These are phyloP conservation scores for Osmanthus fragrans DNA, from an alignment of 257 asterid species.

Conservation along the genomic window DNA sequence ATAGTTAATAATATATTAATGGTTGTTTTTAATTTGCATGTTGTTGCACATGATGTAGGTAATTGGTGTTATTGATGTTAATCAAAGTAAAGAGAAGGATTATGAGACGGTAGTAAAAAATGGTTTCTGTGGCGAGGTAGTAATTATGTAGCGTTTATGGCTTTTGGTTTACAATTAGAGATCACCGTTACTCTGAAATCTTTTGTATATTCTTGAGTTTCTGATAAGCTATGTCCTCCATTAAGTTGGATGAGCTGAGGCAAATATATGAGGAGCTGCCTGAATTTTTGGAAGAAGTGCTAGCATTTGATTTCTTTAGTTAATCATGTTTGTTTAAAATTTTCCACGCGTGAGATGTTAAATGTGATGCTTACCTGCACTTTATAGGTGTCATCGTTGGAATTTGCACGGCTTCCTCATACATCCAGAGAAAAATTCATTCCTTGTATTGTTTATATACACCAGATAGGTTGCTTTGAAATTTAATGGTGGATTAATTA, in stretches of 20 bases:
- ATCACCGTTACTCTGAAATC: slow-evolving; percentile 4
- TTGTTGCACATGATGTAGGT: slow-evolving; percentile 52
- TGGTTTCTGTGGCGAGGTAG: slow-evolving; percentile 91
- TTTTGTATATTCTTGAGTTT: slow-evolving; percentile 27
- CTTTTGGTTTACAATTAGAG: slow-evolving; percentile 9
- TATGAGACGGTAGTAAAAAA: slow-evolving; percentile 90
- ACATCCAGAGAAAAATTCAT: slow-evolving; percentile 54
- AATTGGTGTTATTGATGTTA: slow-evolving; percentile 81
- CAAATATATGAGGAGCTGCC: slow-evolving; percentile 98
- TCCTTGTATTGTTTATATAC: slow-evolving; percentile 84
- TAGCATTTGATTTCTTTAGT: slow-evolving; percentile 31
- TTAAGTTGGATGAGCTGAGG: slow-evolving; percentile 98
- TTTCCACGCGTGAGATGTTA: slow-evolving; percentile 25
- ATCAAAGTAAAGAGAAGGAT: slow-evolving; percentile 84
- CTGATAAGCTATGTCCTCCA: slow-evolving; percentile 24
- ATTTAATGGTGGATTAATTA: slow-evolving; percentile 20
- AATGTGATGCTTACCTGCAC: slow-evolving; percentile 26
- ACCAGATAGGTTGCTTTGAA: slow-evolving; percentile 74
- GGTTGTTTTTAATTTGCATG: slow-evolving; percentile 9
- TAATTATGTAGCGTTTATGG: slow-evolving; percentile 21
- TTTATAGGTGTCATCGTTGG: slow-evolving; percentile 80
- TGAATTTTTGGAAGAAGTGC: slow-evolving; percentile 92
- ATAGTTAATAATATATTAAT: neutral
- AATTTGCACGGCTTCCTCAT: slow-evolving; percentile 82
- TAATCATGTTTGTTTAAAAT: slow-evolving; percentile 24